Base-by-base conservation (phyloP, 495 filamentous ascomycete genomes). In the Astrocystis sublimbata region DNA sequence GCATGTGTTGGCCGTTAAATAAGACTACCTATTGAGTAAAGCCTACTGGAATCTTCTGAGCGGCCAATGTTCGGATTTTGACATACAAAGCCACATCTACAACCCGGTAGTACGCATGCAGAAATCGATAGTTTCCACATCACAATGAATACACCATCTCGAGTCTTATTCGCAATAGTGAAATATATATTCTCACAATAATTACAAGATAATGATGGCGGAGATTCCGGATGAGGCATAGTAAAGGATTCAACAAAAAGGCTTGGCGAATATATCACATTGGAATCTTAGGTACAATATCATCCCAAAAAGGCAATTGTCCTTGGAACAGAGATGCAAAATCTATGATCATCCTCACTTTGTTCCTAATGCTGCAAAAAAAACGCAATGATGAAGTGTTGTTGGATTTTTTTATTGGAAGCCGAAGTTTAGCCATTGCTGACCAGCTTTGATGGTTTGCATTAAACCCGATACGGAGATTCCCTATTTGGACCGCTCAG, bases 171-270 rank as follows among this genome's bases (percentile, higher is more conserved):
- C 23, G 8, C 0, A 47, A 28, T 28, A 15, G 12, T 47, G 13
- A 6, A 47, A 47, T 24, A 15, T 28, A 28, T n/a, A n/a, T n/a
- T n/a, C n/a, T 10, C 23, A 47, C 23, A 28, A 28, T 24, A 26
- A 13, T 12, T 45, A 45, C 24, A 9, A 13, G 15, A 24, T 26
- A 8, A 45, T 24, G 3, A 21, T 26, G 46, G 58, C 58, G 58
- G 58, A 60, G 58, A 26, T 60, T 30, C 58, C 46, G 17, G 33
- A 52, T 60, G 33, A 6, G 36, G 58, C 28, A 36, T 60, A 52
- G 41, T 46, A n/a, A n/a, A n/a, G 26, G 1, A 6, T 6, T 33
- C 15, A 23, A 40, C 13, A 15, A 13, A 7, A 9, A 31, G 13
- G 28, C 26, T 50, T 33, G 47, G n/a, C 28, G 28, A n/a, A 31